A percentile compares a stretch with the other conserved stretches of the same genome.
These are phyloP conservation scores for Cladophialophora yegresii DNA, from an alignment of 2,329 filamentous ascomycete genomes.

Conservation along the genomic window DNA sequence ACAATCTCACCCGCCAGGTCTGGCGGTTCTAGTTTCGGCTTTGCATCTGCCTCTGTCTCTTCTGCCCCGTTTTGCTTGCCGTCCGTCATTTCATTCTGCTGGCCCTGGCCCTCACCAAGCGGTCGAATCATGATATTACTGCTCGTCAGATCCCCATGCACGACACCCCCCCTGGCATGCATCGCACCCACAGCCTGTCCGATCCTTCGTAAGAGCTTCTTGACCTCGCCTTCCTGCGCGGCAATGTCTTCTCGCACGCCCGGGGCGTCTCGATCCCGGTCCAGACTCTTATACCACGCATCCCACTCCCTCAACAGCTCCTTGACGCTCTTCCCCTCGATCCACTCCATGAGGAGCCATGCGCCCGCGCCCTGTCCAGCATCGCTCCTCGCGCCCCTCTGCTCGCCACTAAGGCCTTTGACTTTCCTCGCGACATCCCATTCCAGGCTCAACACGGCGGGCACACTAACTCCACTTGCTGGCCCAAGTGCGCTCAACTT, in stretches of 20 bases:
- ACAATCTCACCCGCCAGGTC: slow-evolving; percentile 71
- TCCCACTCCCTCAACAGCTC: slow-evolving; percentile 70
- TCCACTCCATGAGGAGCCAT: slow-evolving; percentile 84
- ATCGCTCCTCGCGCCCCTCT: slow-evolving; percentile 45
- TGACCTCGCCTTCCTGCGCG: slow-evolving; percentile 53
- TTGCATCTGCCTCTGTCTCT: slow-evolving; percentile 4
- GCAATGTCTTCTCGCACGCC: slow-evolving; percentile 34
- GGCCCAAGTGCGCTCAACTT: slow-evolving; percentile 60
- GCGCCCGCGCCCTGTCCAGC: slow-evolving; percentile 68
- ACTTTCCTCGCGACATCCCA: slow-evolving; percentile 46
- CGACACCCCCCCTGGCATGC: slow-evolving; percentile 81
- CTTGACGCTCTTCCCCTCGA: slow-evolving; percentile 71
- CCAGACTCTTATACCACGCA: slow-evolving; percentile 45
- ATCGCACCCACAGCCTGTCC: slow-evolving; percentile 71
- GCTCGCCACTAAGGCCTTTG: slow-evolving; percentile 57
- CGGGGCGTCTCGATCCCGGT: neutral
- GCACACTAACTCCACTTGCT: slow-evolving; percentile 66
- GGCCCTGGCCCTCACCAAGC: slow-evolving; percentile 28
- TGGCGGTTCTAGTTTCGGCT: slow-evolving; percentile 21
- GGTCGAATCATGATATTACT: slow-evolving; percentile 88
- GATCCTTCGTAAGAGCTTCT: slow-evolving; percentile 67
- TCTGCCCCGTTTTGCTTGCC: neutral
- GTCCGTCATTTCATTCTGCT: slow-evolving; percentile 30
- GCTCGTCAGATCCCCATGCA: slow-evolving; percentile 95
- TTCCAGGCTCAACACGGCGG: slow-evolving; percentile 72